Base-by-base conservation (phyloP, 352 stramenopile species). In the Phytopythium delawarense region DNA sequence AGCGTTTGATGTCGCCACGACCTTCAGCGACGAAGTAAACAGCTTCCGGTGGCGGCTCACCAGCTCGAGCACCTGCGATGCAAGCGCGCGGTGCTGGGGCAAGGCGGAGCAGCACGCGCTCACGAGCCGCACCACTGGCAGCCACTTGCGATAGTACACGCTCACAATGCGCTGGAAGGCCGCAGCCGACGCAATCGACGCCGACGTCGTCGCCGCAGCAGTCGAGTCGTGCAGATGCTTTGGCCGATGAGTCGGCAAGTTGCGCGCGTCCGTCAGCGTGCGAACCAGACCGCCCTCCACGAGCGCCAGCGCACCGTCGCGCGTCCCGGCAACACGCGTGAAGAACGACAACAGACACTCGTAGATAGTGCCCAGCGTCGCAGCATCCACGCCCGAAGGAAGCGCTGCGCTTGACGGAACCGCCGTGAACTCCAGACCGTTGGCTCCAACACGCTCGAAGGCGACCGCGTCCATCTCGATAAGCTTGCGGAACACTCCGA, bases 261-360 rank as follows among this genome's bases (percentile, higher is more conserved):
- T 89, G 16, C 62, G 73, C 2, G 71, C 68, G 48, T 89, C 81
- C 13, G 71, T 69, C 6, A 95, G 67, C n/a, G 81, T 78, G 49
- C 81, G 80, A 20, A 95, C 59, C 28, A 93, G 70, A 1, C 84
- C 82, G 51, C 81, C 81, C 76, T 93, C 82, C 11, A 95, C 51
- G 21, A 95, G 56, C 30, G 79, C 80, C 30, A 89, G 58, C 0
- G 86, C 84, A 42, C 86, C 86, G 54, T 91, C 80, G 30, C 77
- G 74, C 32, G 74, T 84, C 34, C 75, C 69, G 21, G 81, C 81
- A 16, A 93, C 67, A 12, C 81, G 79, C 1, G 74, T 70, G 37
- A 93, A 92, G 21, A 95, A 79, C 55, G 86, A 95, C 50, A 95
- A 66, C 28, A 93, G 89, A 49, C 81, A 90, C 64, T 91, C 81